A percentile compares a stretch with the other conserved stretches of the same genome.
Evolutionary conservation across 108 stramenopile genomes (phyloP).

Genomic region (Cyclostephanos invisitatus): DNA sequence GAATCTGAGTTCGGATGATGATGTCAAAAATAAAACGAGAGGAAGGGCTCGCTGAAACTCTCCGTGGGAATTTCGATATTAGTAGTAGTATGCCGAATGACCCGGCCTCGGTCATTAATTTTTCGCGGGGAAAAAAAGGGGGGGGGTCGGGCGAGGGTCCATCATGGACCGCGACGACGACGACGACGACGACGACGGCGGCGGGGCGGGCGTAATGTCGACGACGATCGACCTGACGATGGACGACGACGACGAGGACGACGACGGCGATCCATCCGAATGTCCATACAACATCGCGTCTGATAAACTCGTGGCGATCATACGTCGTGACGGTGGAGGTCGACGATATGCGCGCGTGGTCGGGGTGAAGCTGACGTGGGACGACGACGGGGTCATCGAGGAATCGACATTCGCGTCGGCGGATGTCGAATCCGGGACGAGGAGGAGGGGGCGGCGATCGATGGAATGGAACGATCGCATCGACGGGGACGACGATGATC

Average conservation of each 20-base stretch:
- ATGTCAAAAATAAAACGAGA: no score
- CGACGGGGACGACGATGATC: neutral
- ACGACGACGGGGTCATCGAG: neutral
- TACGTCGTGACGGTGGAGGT: neutral
- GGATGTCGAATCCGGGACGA: neutral
- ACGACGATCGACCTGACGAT: conserved; percentile 4
- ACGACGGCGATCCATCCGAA: no score
- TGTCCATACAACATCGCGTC: no score
- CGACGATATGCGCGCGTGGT: neutral
- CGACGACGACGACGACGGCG: neutral
- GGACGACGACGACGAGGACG: neutral
- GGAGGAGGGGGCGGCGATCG: no score
- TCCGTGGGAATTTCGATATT: no score
- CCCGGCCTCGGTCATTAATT: no score
- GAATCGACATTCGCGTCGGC: no score
- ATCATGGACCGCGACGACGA: conserved; percentile 22
- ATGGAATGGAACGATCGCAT: neutral
- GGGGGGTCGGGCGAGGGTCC: no score
- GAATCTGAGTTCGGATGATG: no score
- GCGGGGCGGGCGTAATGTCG: neutral
- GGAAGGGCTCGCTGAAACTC: no score
- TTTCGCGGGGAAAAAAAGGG: neutral
- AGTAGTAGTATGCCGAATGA: no score
- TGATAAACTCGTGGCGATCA: neutral
- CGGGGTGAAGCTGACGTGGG: neutral